Evolutionary conservation across 768 basidiomycete species (phyloP), one percentile per base, ranked within the genome.

Genomic region (Pleurotus salmoneostramineus): DNA sequence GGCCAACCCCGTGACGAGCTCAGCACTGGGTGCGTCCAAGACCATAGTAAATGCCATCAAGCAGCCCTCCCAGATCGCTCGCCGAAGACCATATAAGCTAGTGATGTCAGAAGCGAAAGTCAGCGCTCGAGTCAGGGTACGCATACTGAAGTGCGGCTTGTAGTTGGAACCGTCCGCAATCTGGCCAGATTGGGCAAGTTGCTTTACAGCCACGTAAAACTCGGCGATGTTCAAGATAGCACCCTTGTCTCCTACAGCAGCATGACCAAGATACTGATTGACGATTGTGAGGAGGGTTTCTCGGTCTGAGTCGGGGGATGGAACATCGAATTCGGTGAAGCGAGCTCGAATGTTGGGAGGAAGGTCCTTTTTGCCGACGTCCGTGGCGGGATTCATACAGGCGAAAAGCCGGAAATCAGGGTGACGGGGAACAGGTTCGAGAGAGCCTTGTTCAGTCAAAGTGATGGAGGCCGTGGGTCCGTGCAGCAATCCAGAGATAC

Each of bases 371-470:
- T 98, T 99, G 35, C 97, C 97, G 11, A 98, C 91, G 64, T 99
- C 97, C 3, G 95, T 99, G 0, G 97, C 97, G 4, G 97, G 97
- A 67, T 99, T 99, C 97, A 99, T 99, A 69, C 97, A 99, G 3
- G 95, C 95, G 66, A 98, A 98, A 4, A 98, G 79, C 15, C 96
- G 90, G 76, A 99, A 99, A 65, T 96, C 89, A 14, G 93, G 86
- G 69, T 99, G 97, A 0, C 97, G 89, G 50, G 88, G 87, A 32
- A 98, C 81, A 1, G 91, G 89, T 63, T 95, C 92, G 56, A 98
- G 72, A 7, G 93, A 89, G 0, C 95, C 96, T 68, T 95, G 86
- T 67, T 98, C 97, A 0, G 94, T 94, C 57, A 99, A 76, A 0
- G 94, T 92, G 63, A 99, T 88, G 0, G 96, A 98, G 0, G 93